Evolutionary conservation across 352 stramenopile genomes (phyloP), one percentile per base, ranked within the genome.

Genomic region (Phytophthora cryptogea): DNA sequence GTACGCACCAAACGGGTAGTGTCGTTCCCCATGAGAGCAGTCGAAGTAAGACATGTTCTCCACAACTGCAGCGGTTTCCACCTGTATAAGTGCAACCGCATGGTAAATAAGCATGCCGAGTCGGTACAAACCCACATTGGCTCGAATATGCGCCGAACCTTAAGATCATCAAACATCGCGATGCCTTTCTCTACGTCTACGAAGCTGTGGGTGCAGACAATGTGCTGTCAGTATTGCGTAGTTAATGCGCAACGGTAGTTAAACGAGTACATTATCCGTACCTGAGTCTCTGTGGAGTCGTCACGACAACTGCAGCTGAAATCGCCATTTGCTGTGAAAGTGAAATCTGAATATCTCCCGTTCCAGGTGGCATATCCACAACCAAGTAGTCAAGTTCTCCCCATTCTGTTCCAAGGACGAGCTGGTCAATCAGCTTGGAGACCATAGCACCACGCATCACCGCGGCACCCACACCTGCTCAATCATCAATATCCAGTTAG

Each of bases 41-140:
- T 97, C 86, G 54, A 97, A 99, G 59, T 98, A 99, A 16, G 96
- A 91, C 97, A 99, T 99, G 74, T 99, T 99, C 63, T 99, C 97
- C 5, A 99, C 98, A 10, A 99, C 87, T 10, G 96, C 97, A 5
- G 97, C 74, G 7, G 93, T 98, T 49, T 96, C 96, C 35, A 99
- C 94, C 81, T 94, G 45, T 6, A 72, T 6, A n/a, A 28, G 28
- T 11, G 58, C 16, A 39, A 51, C 43, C 44, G 3, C 5, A 55
- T 14, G 35, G 11, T 63, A 52, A 53, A 13, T 37, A 37, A 43
- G 37, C n/a, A 43, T 28, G n/a, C n/a, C 13, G 9, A 43, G 7
- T n/a, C 16, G 26, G n/a, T n/a, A 40, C 26, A n/a, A 37, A 14
- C 20, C 44, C 28, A 41, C 1, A 13, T 23, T 14, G 4, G 23